phyloP scores from a whole-genome alignment of 2,329 filamentous ascomycete species.

The Dactylellina cionopaga region DNA sequence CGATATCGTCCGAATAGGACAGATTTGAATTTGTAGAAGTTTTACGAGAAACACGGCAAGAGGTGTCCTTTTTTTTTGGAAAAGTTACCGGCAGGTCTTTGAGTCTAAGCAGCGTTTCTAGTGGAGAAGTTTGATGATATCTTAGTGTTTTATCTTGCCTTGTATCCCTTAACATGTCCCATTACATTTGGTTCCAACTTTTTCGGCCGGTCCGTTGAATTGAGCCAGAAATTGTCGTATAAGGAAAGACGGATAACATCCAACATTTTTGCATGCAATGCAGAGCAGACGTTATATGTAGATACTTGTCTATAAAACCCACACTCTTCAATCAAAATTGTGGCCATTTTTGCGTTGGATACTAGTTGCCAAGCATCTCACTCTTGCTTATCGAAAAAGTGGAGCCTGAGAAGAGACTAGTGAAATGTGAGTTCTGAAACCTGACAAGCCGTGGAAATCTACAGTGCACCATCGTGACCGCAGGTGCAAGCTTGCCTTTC shows the following conservation, averaged over 20 bases:
- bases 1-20: conserved; percentile 23
- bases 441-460: not conserved
- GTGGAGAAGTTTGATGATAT: not conserved
- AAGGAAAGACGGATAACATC: no score
- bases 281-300: no score
- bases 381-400: conserved; percentile 27
- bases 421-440: conserved; percentile 49
- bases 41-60: not conserved
- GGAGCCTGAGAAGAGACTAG: no score
- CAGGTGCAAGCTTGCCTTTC: conserved; percentile 4
- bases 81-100: conserved; percentile 4
- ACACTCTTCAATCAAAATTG: conserved; percentile 1
- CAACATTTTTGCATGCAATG: no score
- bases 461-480: not conserved
- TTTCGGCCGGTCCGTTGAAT: no score
- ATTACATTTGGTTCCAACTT: no score
- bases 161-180: no score
- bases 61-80: not conserved
- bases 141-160: no score
- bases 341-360: conserved; percentile 42
- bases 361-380: conserved; percentile 18
- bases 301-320: not conserved
- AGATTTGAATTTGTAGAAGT: conserved; percentile 17
- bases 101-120: not conserved
- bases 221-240: no score